Percentiles rank a stretch among this genome's conserved stretches.
Conservation (phyloP, 2,329 filamentous ascomycete species). For the Fusarium nygamai region DNA sequence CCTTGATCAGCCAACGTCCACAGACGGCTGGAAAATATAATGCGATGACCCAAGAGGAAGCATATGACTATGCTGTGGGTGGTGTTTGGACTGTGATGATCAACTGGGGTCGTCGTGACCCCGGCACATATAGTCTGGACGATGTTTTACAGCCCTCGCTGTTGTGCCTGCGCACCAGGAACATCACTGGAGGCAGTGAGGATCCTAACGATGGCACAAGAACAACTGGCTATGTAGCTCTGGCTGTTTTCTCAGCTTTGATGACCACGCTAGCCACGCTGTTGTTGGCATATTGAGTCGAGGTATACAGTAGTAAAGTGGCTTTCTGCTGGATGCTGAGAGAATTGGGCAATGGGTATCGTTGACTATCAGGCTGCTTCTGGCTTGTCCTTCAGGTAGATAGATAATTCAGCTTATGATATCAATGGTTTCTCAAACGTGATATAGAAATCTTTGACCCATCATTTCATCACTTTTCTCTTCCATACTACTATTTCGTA, state of each 20-base stretch:
- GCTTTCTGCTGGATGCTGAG: neutral
- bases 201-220: constrained; percentile 10
- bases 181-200: constrained; percentile 13
- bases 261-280: neutral
- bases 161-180: constrained; percentile 17
- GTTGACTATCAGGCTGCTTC: neutral
- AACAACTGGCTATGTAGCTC: neutral
- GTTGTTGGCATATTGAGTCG: neutral
- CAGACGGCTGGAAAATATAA: neutral
- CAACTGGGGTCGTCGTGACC: constrained; percentile 7
- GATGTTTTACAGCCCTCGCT: constrained; percentile 13
- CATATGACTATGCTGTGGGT: constrained; percentile 15
- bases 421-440: neutral
- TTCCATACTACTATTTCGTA: constrained; percentile 30
- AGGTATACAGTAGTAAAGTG: neutral
- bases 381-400: neutral
- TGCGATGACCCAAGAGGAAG: constrained; percentile 11
- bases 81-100: constrained; percentile 23
- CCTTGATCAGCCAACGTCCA: neutral
- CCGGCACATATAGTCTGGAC: neutral
- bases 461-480: constrained; percentile 25
- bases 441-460: neutral
- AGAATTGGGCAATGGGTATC: neutral
- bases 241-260: neutral
- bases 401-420: neutral